These are phyloP conservation scores for Forsythia viridissima DNA, from an alignment of 257 asterid genomes.

Conservation along the genomic window DNA sequence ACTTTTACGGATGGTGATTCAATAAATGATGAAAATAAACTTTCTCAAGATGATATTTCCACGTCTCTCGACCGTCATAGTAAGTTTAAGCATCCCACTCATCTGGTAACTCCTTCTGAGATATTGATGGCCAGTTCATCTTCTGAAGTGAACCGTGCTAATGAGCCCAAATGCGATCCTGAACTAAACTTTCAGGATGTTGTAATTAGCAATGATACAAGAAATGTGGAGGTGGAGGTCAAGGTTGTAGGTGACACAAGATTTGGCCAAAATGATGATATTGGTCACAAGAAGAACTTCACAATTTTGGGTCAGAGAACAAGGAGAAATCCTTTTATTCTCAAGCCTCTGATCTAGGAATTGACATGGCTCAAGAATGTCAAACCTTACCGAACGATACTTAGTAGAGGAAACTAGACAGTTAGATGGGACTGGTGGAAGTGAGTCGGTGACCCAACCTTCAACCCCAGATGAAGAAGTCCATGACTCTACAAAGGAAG, in stretches of 20 bases:
- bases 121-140: conserved; percentile 82
- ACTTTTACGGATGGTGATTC: conserved; percentile 57
- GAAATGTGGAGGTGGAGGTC: conserved; percentile 71
- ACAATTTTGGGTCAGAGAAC: conserved; percentile 54
- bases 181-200: conserved; percentile 71
- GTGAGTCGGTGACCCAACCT: conserved; percentile 44
- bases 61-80: conserved; percentile 50
- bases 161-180: conserved; percentile 57
- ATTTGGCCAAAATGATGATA: conserved; percentile 48
- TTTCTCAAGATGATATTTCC: conserved; percentile 60
- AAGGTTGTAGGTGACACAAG: conserved; percentile 63
- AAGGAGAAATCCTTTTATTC: conserved; percentile 80
- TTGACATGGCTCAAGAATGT: conserved; percentile 78
- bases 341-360: conserved; percentile 88
- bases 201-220: conserved; percentile 50
- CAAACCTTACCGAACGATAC: conserved; percentile 58
- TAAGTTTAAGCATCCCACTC: conserved; percentile 95
- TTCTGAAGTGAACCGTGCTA: conserved; percentile 46
- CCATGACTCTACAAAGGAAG: conserved; percentile 49
- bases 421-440: conserved; percentile 48
- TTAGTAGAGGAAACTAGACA: conserved; percentile 62
- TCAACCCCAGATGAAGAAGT: conserved; percentile 49
- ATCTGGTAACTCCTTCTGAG: conserved; percentile 95
- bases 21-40: conserved; percentile 52
- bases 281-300: conserved; percentile 56